Base-by-base conservation (phyloP, 1,139 yeast species). In the Saccharomycopsis hybrid region DNA sequence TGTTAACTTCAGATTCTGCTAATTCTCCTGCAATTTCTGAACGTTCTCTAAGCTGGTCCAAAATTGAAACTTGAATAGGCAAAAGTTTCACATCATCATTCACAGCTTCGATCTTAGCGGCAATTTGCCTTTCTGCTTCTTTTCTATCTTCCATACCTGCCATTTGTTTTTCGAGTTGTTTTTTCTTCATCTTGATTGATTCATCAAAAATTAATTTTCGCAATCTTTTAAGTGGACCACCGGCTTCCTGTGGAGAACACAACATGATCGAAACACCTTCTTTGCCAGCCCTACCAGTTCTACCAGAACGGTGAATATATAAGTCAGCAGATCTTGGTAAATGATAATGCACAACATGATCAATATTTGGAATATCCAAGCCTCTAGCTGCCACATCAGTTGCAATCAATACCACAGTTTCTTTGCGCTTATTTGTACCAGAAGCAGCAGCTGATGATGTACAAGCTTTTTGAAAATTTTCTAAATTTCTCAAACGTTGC, bases 301-400 rank as follows among this genome's bases (percentile, higher is more conserved):
- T 82, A 55, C 99, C 99, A 1, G 97, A 87, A 65, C 99, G 77
- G 67, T 92, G 99, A 57, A 92, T 83, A 63, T 92, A 92, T 50
- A 89, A 81, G 64, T 94, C 98, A 0, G 97, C 97, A 7, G 95
- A 77, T 56, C 97, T 76, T 8, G 99, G 98, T 55, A 94, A 73
- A 67, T 92, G 97, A 62, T 92, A 92, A 65, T 92, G 98, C 11
- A 92, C 88, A 41, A 94, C 98, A 65, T 92, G 98, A 60, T 89
- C 85, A 49, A 94, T 90, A 46, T 78, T 77, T 1, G 96, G 85
- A 54, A 94, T 88, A 73, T 94, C 99, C 55, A 94, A 74, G 54
- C 99, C 99, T 71, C 99, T 80, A 4, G 99, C 98, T 1, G 99
- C 98, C 48, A 92, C 97, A 66, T 92, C 99, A 1, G 97, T 88